A percentile compares a stretch with the other conserved stretches of the same genome.
Conservation (phyloP, 352 stramenopile species). For the Phytophthora litchii region DNA sequence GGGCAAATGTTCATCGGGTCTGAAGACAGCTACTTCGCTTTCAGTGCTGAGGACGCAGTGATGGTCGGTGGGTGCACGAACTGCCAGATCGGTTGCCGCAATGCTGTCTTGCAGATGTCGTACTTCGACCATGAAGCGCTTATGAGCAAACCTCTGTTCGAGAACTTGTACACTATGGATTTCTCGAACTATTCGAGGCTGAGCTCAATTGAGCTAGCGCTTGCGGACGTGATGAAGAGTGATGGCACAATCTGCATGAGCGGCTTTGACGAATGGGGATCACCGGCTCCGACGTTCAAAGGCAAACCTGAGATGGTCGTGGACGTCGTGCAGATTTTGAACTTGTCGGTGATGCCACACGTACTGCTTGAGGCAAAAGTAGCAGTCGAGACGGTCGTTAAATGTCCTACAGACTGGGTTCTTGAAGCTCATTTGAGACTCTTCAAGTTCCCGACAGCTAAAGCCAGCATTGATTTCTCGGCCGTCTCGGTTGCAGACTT, state of each 20-base stretch:
- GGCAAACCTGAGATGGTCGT: slow-evolving; percentile 14
- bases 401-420: slow-evolving; percentile 15
- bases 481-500: slow-evolving; percentile 18
- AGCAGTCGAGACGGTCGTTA: slow-evolving; percentile 2
- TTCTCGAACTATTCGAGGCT: slow-evolving; percentile 11
- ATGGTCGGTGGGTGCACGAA: slow-evolving; percentile 17
- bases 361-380: slow-evolving; percentile 11
- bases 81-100: slow-evolving; percentile 19
- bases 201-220: slow-evolving; percentile 1
- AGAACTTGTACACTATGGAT: slow-evolving; percentile 22
- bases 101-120: slow-evolving; percentile 15
- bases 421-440: slow-evolving; percentile 17
- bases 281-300: slow-evolving; percentile 13
- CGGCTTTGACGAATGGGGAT: slow-evolving; percentile 23
- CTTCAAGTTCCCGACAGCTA: slow-evolving; percentile 15
- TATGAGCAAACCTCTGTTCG: slow-evolving; percentile 26
- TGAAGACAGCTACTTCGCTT: slow-evolving; percentile 24
- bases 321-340: slow-evolving; percentile 3
- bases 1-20: slow-evolving; percentile 22
- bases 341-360: slow-evolving; percentile 15
- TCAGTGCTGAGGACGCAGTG: slow-evolving; percentile 17
- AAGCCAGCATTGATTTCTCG: slow-evolving; percentile 10
- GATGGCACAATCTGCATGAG: slow-evolving; percentile 17
- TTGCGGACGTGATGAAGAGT: slow-evolving; percentile 11
- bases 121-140: slow-evolving; percentile 9